Evolutionary conservation across 306 rosid species (phyloP).

Genomic region (Argentina anserina): DNA sequence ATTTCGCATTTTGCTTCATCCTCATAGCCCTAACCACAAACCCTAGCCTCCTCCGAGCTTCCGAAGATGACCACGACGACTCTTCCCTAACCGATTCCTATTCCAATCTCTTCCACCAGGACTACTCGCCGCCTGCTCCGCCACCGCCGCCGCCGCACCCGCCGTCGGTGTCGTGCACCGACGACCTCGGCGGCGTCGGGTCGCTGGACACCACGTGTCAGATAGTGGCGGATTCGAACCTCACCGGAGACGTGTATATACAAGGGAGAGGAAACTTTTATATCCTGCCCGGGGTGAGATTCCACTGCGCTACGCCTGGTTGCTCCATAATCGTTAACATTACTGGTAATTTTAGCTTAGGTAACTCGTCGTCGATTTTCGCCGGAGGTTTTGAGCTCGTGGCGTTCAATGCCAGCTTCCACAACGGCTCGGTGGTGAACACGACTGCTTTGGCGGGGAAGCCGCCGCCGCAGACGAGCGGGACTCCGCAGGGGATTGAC

Average conservation of each 20-base stretch:
- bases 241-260: constrained; percentile 91
- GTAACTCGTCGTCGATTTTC: constrained; percentile 64
- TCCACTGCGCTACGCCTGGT: constrained; percentile 67
- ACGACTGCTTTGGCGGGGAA: constrained; percentile 80
- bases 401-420: constrained; percentile 63
- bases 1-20: constrained; percentile 28
- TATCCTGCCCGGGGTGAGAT: constrained; percentile 86
- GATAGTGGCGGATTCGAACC: constrained; percentile 74
- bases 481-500: constrained; percentile 77
- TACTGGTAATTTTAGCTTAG: constrained; percentile 84
- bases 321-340: constrained; percentile 74
- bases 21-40: constrained; percentile 26
- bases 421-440: constrained; percentile 65
- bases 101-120: constrained; percentile 75
- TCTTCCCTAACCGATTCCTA: constrained; percentile 47
- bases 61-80: constrained; percentile 42
- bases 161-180: constrained; percentile 82
- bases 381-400: constrained; percentile 74
- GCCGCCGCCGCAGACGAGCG: constrained; percentile 96
- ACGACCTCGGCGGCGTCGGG: constrained; percentile 87
- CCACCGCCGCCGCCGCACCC: constrained; percentile 99
- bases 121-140: constrained; percentile 96
- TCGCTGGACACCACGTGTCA: constrained; percentile 81
- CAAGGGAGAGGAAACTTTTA: constrained; percentile 91
- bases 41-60: constrained; percentile 20